Evolutionary conservation across 192 early-diverging fungal species (phyloP), one percentile per base, ranked within the genome.

Genomic region (Paraglomus brasilianum): DNA sequence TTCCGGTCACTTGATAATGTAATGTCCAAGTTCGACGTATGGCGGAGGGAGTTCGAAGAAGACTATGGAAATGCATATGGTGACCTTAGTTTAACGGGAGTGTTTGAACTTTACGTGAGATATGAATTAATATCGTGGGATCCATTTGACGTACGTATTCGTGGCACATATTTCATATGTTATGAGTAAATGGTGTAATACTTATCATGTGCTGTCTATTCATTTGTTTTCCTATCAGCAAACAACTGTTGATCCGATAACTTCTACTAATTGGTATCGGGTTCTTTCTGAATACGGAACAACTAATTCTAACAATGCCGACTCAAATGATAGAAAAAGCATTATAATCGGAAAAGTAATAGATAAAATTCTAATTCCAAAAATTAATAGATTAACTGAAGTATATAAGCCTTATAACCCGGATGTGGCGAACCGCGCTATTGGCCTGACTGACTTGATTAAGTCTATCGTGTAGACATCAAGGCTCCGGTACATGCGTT

Each of bases 11-110:
- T 86, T 5, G 41, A 60, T 30, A 70, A 73, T 13, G 81, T 86
- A 0, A 84, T 78, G 67, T 61, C 71, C 44, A 72, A 71, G 47
- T 86, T 86, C 72, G 76, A 78, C 36, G 75, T 75, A 4, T 86
- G 82, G 82, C 84, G 82, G 42, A 75, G 72, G 0, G 69, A 82
- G 0, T 83, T 78, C 44, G 72, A 69, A 47, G 80, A 78, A 40
- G 85, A 86, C 56, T 86, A 86, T 66, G 64, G 66, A 44, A 84
- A 84, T 51, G 85, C 85, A 0, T 86, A 81, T 71, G 85, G 85
- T 11, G 80, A 79, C 0, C 70, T 86, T 0, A 74, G 81, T 39
- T 43, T 86, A 70, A 81, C 85, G 0, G 69, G 75, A 7, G 85
- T 82, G 8, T 86, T 86, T 78, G 82, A 84, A 46, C 80, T 86